Evolutionary conservation across 257 asterid species (phyloP).

Genomic region (Ophiorrhiza pumila): DNA sequence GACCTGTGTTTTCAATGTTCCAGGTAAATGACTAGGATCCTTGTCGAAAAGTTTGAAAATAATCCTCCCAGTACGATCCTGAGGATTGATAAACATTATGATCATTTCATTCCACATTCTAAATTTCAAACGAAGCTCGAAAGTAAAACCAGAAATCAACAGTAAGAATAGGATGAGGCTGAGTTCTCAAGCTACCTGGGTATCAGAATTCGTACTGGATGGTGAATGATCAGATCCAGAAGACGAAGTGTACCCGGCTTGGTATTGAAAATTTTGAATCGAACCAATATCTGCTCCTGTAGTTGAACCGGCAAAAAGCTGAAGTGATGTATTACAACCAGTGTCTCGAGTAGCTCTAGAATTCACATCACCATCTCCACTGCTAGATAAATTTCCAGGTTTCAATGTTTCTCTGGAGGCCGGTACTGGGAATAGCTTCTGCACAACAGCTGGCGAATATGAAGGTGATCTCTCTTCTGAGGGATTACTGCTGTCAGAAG

Average conservation of each 20-base stretch:
- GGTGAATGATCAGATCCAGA: constrained; percentile 85
- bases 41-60: constrained; percentile 88
- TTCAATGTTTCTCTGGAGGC: constrained; percentile 41
- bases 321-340: constrained; percentile 57
- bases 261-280: constrained; percentile 50
- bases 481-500: constrained; percentile 73
- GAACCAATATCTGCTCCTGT: constrained; percentile 44
- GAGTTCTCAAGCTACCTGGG: constrained; percentile 45
- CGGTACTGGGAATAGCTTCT: constrained; percentile 62
- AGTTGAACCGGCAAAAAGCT: constrained; percentile 58
- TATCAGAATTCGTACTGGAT: constrained; percentile 56
- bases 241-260: constrained; percentile 64
- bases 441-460: constrained; percentile 65
- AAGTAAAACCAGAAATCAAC: background rate
- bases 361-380: constrained; percentile 35
- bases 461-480: constrained; percentile 60
- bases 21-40: constrained; percentile 92
- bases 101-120: background rate
- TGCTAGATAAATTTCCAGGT: constrained; percentile 32
- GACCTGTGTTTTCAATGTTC: constrained; percentile 70
- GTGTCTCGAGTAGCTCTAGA: constrained; percentile 30
- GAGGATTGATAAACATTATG: constrained; percentile 17
- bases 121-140: constrained; percentile 9
- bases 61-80: constrained; percentile 90
- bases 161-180: background rate